Base-by-base conservation (phyloP, 2,329 filamentous ascomycete species). In the Erysiphe neolycopersici region DNA sequence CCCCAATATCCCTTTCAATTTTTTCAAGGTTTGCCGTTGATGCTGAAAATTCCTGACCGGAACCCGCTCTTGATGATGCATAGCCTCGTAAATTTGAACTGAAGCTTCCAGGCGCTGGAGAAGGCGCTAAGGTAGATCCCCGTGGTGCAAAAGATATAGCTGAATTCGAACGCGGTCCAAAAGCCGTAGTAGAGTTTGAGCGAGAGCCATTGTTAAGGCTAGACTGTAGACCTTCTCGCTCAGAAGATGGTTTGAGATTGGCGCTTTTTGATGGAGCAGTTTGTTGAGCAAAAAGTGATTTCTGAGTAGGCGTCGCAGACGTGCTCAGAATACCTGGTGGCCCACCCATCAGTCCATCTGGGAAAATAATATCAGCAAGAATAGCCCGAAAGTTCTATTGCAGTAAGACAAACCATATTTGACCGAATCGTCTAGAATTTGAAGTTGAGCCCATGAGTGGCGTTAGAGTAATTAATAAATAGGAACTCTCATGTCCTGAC, bases 71-170 rank as follows among this genome's bases (percentile, higher is more conserved):
- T 38, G 77, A 74, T 19, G 68, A 64, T 39, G 56, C 58, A 57
- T 73, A 70, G 53, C 76, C 82, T 54, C 79, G 81, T 53, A 93
- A 62, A 47, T 93, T 85, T 31, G 84, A 76, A 53, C 77, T 91
- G 65, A 94, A 94, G 64, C 83, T 93, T 38, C 85, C 85, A 1
- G 77, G 76, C 22, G 71, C 74, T 44, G 73, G 67, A 32, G 75
- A 73, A 13, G 79, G 72, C 47, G 76, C 77, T 54, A 84, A 67
- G 41, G 79, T 82, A 49, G 73, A 67, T 43, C 69, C 72, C 43
- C 79, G 72, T 16, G 75, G 70, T 41, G 68, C 72, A 57, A 73
- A 79, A 45, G 72, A 76, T 52, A 73, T 66, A 30, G 65, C 61
- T 29, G 68, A 64, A 14, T 67, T 52, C 48, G 64, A 68, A 47